These are phyloP conservation scores for Tolypocladium endophyticum DNA, from an alignment of 2,329 filamentous ascomycete species.

Conservation along the genomic window DNA sequence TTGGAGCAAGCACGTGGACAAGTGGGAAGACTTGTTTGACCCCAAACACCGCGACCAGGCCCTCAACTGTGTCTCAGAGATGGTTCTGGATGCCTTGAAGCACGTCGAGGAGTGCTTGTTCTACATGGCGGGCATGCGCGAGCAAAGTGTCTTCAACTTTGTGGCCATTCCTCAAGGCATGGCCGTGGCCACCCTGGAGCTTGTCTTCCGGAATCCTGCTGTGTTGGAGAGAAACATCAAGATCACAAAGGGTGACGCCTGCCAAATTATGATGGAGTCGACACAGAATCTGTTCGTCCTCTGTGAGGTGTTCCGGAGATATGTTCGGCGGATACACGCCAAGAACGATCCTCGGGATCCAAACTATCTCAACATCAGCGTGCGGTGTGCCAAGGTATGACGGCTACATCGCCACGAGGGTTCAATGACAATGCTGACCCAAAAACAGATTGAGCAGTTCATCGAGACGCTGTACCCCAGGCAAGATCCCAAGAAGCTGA, in stretches of 20 bases:
- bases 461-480: constrained; percentile 88
- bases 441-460: constrained; percentile 76
- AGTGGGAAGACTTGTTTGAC: constrained; percentile 84
- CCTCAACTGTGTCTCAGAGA: constrained; percentile 78
- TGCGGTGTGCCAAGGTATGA: constrained; percentile 71
- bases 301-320: constrained; percentile 71
- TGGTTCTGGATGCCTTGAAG: constrained; percentile 82
- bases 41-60: constrained; percentile 68
- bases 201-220: constrained; percentile 81
- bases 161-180: constrained; percentile 93
- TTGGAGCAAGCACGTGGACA: constrained; percentile 89
- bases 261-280: constrained; percentile 81
- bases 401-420: background rate
- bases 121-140: constrained; percentile 88
- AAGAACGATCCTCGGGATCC: constrained; percentile 93
- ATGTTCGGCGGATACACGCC: constrained; percentile 71
- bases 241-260: constrained; percentile 91
- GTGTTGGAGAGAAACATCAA: constrained; percentile 87
- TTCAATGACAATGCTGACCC: background rate
- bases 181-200: constrained; percentile 90
- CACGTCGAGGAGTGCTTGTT: constrained; percentile 91
- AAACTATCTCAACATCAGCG: constrained; percentile 84
- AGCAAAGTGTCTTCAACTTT: constrained; percentile 99
- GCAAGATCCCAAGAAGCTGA: constrained; percentile 57
- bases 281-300: constrained; percentile 80